Percentiles rank a stretch among this genome's conserved stretches.
Conservation (phyloP, 306 rosid genomes). For the Parietaria judaica region DNA sequence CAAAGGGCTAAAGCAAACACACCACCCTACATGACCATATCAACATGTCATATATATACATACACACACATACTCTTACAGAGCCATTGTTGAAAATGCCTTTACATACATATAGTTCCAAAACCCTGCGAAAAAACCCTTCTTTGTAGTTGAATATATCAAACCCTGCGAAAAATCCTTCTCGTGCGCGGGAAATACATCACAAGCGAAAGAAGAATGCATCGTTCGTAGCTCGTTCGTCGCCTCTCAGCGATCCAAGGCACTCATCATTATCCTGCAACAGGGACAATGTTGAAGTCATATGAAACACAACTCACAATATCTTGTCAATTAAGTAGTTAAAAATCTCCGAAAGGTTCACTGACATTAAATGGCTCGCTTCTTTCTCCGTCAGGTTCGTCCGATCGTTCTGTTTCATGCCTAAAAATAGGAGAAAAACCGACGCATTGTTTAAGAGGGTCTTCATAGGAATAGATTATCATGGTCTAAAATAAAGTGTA, state of each 20-base stretch:
- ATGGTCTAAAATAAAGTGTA: not conserved
- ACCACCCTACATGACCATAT: too few species aligned
- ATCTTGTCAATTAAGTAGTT: too few species aligned
- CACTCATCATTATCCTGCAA: constrained; percentile 65
- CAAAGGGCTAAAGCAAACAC: too few species aligned
- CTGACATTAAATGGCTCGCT: not conserved
- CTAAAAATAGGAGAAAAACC: not conserved
- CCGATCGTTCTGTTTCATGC: not conserved
- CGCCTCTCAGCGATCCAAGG: constrained; percentile 61
- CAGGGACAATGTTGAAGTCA: not conserved
- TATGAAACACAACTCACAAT: not conserved
- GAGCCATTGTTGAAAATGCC: too few species aligned
- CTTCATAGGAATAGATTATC: too few species aligned
- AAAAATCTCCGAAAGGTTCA: too few species aligned
- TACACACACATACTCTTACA: too few species aligned
- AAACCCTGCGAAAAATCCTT: too few species aligned
- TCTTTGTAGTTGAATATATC: not conserved
- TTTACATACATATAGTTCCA: not conserved
- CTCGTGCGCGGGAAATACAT: too few species aligned
- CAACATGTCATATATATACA: too few species aligned
- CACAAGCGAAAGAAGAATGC: too few species aligned
- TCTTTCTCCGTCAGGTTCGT: not conserved
- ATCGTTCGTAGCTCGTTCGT: not conserved
- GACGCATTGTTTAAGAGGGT: too few species aligned
- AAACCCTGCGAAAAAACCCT: not conserved